phyloP scores from a whole-genome alignment of 192 early-diverging fungal genomes.

The Linnemannia hyalina region DNA sequence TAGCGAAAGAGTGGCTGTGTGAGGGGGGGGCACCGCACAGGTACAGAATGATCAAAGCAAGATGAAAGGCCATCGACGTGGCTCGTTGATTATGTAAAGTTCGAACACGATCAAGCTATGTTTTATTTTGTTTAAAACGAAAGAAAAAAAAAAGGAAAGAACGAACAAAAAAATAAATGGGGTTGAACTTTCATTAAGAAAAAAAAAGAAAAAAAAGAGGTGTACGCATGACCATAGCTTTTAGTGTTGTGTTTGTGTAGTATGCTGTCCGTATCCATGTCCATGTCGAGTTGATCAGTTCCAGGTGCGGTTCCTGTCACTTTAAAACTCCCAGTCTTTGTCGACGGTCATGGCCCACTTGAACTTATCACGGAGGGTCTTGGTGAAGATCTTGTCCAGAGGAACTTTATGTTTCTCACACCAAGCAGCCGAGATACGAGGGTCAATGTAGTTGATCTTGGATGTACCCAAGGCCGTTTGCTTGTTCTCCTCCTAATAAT shows the following conservation, averaged over 20 bases:
- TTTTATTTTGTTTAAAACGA: no score
- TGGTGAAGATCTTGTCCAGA: conserved; percentile 93
- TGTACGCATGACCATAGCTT: not conserved
- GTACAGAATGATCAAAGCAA: no score
- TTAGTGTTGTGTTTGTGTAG: not conserved
- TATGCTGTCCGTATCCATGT: not conserved
- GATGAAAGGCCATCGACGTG: no score
- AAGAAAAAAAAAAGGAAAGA: no score
- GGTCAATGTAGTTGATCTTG: conserved; percentile 99
- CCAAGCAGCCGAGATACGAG: conserved; percentile 95
- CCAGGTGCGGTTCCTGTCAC: not conserved
- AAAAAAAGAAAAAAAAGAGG: not conserved
- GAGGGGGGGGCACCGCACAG: no score
- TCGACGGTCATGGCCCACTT: conserved; percentile 92
- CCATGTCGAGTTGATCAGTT: not conserved
- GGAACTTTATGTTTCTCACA: conserved; percentile 91
- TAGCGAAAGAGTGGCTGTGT: no score
- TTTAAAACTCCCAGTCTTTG: conserved; percentile 68
- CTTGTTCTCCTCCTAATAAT: conserved; percentile 91
- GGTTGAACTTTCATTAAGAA: not conserved
- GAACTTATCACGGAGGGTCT: conserved; percentile 94
- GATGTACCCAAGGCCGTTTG: conserved; percentile 95
- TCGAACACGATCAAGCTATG: no score
- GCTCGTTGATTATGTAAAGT: not conserved
- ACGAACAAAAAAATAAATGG: not conserved